Conservation (phyloP, 768 basidiomycete species). For the Tephrocybe sp. region DNA sequence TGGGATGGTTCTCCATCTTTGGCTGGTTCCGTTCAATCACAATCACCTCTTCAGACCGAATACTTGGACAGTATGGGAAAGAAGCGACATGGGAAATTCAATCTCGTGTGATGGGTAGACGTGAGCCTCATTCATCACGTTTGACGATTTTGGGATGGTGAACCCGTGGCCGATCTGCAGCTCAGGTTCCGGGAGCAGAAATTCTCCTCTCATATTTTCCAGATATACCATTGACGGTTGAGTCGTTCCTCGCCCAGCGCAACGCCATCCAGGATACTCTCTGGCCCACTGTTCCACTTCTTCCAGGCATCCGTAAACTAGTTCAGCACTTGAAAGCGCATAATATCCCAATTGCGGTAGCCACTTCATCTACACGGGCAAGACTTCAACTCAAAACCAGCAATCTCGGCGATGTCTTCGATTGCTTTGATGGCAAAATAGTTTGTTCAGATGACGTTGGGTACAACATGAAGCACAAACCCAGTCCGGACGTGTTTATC, state of each 20-base stretch:
- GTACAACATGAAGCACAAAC: slow-evolving; percentile 62
- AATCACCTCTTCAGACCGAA: slow-evolving; percentile 48
- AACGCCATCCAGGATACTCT: slow-evolving; percentile 54
- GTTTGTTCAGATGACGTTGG: slow-evolving; percentile 70
- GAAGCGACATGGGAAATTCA: slow-evolving; percentile 88
- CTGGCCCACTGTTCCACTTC: slow-evolving; percentile 67
- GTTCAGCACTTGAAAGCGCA: slow-evolving; percentile 66
- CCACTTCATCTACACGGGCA: slow-evolving; percentile 68
- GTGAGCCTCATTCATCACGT: slow-evolving; percentile 37
- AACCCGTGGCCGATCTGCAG: slow-evolving; percentile 32
- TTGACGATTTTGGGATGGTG: background rate
- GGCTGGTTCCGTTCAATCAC: too few relatives aligned
- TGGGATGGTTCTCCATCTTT: too few relatives aligned
- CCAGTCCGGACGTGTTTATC: slow-evolving; percentile 79
- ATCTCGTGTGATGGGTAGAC: slow-evolving; percentile 83
- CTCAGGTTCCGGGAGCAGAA: slow-evolving; percentile 59
- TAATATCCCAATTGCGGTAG: slow-evolving; percentile 74
- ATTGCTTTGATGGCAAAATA: slow-evolving; percentile 58
- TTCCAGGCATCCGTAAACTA: slow-evolving; percentile 73
- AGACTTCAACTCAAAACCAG: slow-evolving; percentile 68
- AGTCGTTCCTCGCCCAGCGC: slow-evolving; percentile 57
- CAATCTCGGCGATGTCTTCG: slow-evolving; percentile 57
- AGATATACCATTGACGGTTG: slow-evolving; percentile 59
- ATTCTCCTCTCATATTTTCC: slow-evolving; percentile 79
- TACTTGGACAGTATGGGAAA: slow-evolving; percentile 70